Evolutionary conservation across 2,329 filamentous ascomycete genomes (phyloP).

Genomic region (Stagonosporopsis chrysanthemi): DNA sequence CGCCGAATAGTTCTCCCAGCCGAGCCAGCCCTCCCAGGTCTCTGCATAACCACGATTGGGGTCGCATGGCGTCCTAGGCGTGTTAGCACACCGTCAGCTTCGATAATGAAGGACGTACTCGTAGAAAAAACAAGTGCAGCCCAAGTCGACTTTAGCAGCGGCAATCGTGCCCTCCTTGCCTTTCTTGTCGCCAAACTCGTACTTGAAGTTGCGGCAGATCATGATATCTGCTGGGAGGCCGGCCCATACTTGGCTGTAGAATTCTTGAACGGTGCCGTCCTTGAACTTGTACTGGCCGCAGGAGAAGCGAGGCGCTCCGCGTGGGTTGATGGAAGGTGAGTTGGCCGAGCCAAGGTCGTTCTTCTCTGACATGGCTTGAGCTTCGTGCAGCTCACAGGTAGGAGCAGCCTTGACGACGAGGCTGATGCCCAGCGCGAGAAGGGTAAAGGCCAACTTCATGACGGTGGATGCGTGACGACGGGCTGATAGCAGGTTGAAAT

Average conservation of each 20-base stretch:
- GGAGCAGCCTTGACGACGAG: neutral
- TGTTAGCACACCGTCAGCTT: neutral
- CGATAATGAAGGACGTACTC: neutral
- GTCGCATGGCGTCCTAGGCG: slow-evolving; percentile 2
- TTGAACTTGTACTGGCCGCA: slow-evolving; percentile 20
- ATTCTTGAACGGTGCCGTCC: slow-evolving; percentile 11
- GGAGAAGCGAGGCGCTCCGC: slow-evolving; percentile 2
- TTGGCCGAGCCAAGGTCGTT: neutral
- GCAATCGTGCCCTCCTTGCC: slow-evolving; percentile 12
- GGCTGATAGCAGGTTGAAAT: neutral
- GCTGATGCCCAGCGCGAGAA: neutral
- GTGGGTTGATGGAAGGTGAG: neutral
- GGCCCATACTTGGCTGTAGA: slow-evolving; percentile 19
- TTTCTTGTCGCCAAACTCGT: slow-evolving; percentile 15
- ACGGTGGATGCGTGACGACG: neutral
- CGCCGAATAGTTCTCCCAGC: slow-evolving; percentile 6
- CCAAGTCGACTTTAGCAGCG: slow-evolving; percentile 12
- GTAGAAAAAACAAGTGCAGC: slow-evolving; percentile 19
- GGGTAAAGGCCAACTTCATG: neutral
- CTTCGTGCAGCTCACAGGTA: neutral
- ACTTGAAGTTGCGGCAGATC: slow-evolving; percentile 15
- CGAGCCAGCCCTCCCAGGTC: slow-evolving; percentile 10
- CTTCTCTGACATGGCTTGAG: neutral
- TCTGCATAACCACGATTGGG: neutral
- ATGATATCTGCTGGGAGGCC: slow-evolving; percentile 1